Conservation (phyloP, 83 land plant genomes). For the Diphasiastrum complanatum region DNA sequence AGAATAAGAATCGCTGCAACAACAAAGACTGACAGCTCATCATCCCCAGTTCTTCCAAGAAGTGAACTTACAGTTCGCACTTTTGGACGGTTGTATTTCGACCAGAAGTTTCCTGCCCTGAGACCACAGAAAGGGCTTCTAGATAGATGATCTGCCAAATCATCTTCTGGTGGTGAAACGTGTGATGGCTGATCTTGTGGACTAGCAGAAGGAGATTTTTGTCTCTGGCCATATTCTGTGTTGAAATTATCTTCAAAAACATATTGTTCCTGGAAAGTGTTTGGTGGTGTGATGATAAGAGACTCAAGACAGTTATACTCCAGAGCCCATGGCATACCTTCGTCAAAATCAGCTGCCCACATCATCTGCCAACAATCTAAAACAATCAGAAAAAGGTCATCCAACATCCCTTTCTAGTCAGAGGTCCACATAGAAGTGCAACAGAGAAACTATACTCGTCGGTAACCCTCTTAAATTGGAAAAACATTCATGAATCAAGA, state of each 20-base stretch:
- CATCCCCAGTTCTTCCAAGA: slow-evolving; percentile 47
- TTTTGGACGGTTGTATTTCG: slow-evolving; percentile 32
- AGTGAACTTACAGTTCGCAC: slow-evolving; percentile 20
- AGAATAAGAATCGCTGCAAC: slow-evolving; percentile 73
- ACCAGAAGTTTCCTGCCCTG: slow-evolving; percentile 55
- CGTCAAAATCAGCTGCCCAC: no score
- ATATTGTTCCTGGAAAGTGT: neutral
- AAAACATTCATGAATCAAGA: neutral
- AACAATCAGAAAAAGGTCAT: no score
- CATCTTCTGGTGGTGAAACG: slow-evolving; percentile 11
- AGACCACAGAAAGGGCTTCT: slow-evolving; percentile 69
- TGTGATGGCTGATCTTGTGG: slow-evolving; percentile 4
- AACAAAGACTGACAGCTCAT: slow-evolving; percentile 76
- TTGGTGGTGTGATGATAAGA: slow-evolving; percentile 1
- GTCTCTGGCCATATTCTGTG: neutral
- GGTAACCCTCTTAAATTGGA: slow-evolving; percentile 10
- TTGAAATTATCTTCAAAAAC: neutral
- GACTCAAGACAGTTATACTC: slow-evolving; percentile 9
- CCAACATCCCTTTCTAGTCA: no score
- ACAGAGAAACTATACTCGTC: no score
- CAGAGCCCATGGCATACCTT: slow-evolving; percentile 13
- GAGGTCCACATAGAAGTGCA: no score
- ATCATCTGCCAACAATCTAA: no score
- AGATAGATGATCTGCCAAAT: slow-evolving; percentile 30
- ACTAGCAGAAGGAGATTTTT: neutral